Evolutionary conservation across 2,329 filamentous ascomycete genomes (phyloP).

Genomic region (Cladophialophora chaetospira): DNA sequence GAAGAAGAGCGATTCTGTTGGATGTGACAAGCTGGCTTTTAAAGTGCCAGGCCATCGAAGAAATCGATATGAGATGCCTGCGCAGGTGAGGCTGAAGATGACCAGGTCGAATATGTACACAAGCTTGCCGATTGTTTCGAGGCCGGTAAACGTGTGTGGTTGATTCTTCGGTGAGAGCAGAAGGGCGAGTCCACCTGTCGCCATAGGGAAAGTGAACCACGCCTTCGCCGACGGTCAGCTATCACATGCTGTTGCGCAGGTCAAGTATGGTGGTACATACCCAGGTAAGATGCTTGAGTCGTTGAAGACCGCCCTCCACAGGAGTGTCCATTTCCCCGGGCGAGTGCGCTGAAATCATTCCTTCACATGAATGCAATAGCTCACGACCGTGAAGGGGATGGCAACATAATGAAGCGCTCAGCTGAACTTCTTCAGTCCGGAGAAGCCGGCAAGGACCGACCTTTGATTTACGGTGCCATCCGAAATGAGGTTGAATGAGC

Average conservation of each 20-base stretch:
- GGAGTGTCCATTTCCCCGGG: not conserved
- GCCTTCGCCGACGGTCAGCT: slow-evolving; percentile 3
- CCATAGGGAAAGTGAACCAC: slow-evolving; percentile 76
- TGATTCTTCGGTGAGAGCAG: slow-evolving; percentile 60
- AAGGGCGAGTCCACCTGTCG: slow-evolving; percentile 68
- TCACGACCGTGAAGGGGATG: too few species aligned
- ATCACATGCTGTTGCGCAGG: not conserved
- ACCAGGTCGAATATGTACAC: slow-evolving; percentile 70
- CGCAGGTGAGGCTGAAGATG: slow-evolving; percentile 61
- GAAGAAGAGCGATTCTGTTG: slow-evolving; percentile 71
- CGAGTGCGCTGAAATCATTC: too few species aligned
- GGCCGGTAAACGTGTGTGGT: slow-evolving; percentile 65
- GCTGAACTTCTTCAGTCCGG: too few species aligned
- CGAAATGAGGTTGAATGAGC: too few species aligned
- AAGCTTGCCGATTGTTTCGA: slow-evolving; percentile 64
- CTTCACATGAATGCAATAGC: too few species aligned
- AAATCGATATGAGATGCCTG: slow-evolving; percentile 62
- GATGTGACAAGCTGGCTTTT: slow-evolving; percentile 60
- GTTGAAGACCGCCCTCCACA: slow-evolving; percentile 10
- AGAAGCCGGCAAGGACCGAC: too few species aligned
- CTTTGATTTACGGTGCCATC: too few species aligned
- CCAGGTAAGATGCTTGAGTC: slow-evolving; percentile 17
- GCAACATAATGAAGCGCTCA: too few species aligned
- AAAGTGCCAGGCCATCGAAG: slow-evolving; percentile 59
- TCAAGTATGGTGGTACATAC: not conserved